These are phyloP conservation scores for Naganishia cerealis DNA, from an alignment of 1,284 basidiomycete genomes.

Conservation along the genomic window DNA sequence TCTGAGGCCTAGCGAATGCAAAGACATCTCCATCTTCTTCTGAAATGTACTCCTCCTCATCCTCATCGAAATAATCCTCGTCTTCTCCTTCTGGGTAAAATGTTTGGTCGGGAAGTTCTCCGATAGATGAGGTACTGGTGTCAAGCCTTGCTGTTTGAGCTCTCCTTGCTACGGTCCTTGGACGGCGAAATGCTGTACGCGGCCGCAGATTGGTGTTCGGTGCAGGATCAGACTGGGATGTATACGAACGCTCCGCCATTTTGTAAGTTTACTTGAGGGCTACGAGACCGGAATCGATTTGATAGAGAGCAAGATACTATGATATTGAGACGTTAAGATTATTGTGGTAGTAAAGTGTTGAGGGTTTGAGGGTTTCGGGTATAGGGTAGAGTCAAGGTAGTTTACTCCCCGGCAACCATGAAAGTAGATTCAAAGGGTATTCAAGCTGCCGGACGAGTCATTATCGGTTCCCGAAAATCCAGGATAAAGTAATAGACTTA, in stretches of 20 bases:
- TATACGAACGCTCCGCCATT: conserved; percentile 20
- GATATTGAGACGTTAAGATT: background rate
- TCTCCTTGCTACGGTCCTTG: conserved; percentile 11
- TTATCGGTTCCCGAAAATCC: background rate
- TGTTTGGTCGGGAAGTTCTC: conserved; percentile 47
- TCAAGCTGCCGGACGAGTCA: background rate
- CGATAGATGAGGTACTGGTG: conserved; percentile 45
- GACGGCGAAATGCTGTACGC: conserved; percentile 5
- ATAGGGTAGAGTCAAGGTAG: background rate
- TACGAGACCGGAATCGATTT: background rate
- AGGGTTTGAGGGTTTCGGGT: no score
- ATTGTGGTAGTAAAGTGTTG: background rate
- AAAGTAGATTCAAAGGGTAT: background rate
- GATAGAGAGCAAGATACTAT: no score
- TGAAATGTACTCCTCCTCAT: conserved; percentile 40
- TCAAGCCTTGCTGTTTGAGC: conserved; percentile 40
- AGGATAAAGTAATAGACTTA: background rate
- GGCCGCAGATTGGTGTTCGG: background rate
- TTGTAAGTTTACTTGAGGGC: background rate
- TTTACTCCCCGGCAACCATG: background rate
- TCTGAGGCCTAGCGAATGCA: conserved; percentile 50
- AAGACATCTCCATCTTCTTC: conserved; percentile 44
- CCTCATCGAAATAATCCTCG: conserved; percentile 43
- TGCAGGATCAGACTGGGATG: conserved; percentile 21
- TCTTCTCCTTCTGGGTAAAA: conserved; percentile 43